Evolutionary conservation across 2,329 filamentous ascomycete species (phyloP).

Genomic region (Venturiaceae sp.): DNA sequence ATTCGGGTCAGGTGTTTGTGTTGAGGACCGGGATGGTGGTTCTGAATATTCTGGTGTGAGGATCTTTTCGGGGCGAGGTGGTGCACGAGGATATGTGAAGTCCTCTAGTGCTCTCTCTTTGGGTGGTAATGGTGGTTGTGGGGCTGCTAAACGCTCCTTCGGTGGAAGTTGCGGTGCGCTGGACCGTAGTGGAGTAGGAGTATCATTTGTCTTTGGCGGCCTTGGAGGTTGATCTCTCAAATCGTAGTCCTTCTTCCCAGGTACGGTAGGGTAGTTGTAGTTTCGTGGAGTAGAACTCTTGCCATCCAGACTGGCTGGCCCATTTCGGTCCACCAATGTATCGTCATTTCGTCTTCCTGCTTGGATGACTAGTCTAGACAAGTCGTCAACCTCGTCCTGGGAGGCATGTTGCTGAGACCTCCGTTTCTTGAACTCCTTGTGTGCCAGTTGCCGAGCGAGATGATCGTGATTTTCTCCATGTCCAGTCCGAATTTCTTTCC

Average conservation of each 20-base stretch:
- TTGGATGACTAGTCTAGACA: slow-evolving; percentile 3
- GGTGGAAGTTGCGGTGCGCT: background rate
- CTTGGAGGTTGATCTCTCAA: background rate
- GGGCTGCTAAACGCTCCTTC: background rate
- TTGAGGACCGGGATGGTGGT: slow-evolving; percentile 17
- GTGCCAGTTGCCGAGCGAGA: slow-evolving; percentile 1
- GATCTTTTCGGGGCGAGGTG: slow-evolving; percentile 3
- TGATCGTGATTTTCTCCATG: slow-evolving; percentile 4
- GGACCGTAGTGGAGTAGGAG: background rate
- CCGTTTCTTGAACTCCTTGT: slow-evolving; percentile 6
- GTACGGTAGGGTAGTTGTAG: slow-evolving; percentile 6
- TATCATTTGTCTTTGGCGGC: background rate
- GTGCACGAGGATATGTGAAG: background rate
- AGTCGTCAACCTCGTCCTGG: slow-evolving; percentile 29
- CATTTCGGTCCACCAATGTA: slow-evolving; percentile 6
- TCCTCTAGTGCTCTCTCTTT: background rate
- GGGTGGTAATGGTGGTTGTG: slow-evolving; percentile 1
- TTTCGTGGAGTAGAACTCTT: background rate
- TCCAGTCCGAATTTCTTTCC: slow-evolving; percentile 2
- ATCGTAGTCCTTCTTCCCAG: background rate
- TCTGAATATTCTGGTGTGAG: background rate
- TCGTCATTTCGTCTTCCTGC: slow-evolving; percentile 1
- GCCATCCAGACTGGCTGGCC: background rate
- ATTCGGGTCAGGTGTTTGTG: slow-evolving; percentile 32
- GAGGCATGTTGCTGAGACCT: background rate